These are phyloP conservation scores for Eustoma russellianum DNA, from an alignment of 257 asterid genomes.

Conservation along the genomic window DNA sequence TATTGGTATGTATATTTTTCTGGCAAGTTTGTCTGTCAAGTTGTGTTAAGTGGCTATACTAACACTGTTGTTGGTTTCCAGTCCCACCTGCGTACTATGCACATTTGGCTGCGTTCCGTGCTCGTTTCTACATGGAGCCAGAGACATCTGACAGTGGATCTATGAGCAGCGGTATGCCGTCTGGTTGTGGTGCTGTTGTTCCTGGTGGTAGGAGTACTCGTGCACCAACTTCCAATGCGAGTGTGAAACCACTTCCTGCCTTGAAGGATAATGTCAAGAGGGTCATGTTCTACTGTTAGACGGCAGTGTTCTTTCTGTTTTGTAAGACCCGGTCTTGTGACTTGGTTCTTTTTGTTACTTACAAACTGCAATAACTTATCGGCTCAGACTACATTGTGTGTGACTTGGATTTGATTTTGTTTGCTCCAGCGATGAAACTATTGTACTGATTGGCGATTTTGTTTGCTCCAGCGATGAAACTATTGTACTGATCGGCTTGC, in stretches of 20 bases:
- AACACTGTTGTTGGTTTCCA: constrained; percentile 8
- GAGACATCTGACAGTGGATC: constrained; percentile 85
- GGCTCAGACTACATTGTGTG: too few species aligned
- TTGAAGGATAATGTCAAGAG: constrained; percentile 83
- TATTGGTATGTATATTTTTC: constrained; percentile 47
- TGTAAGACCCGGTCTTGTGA: too few species aligned
- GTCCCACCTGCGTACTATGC: constrained; percentile 98
- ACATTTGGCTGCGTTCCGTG: constrained; percentile 91
- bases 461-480: too few species aligned
- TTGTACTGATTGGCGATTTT: too few species aligned
- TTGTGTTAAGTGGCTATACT: neutral
- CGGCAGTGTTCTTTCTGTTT: neutral
- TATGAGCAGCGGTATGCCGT: constrained; percentile 44
- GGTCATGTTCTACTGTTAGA: constrained; percentile 84
- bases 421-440: too few species aligned
- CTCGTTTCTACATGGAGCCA: constrained; percentile 93
- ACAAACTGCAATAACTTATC: too few species aligned
- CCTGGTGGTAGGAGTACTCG: constrained; percentile 48
- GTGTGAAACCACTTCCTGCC: constrained; percentile 92
- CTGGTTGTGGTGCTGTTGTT: constrained; percentile 47
- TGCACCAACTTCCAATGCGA: constrained; percentile 39
- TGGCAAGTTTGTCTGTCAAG: neutral
- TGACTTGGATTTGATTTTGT: too few species aligned
- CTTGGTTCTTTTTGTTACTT: too few species aligned
- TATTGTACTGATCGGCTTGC: too few species aligned